These are phyloP conservation scores for Hirschioporus abietinus DNA, from an alignment of 768 basidiomycete genomes.

Conservation along the genomic window DNA sequence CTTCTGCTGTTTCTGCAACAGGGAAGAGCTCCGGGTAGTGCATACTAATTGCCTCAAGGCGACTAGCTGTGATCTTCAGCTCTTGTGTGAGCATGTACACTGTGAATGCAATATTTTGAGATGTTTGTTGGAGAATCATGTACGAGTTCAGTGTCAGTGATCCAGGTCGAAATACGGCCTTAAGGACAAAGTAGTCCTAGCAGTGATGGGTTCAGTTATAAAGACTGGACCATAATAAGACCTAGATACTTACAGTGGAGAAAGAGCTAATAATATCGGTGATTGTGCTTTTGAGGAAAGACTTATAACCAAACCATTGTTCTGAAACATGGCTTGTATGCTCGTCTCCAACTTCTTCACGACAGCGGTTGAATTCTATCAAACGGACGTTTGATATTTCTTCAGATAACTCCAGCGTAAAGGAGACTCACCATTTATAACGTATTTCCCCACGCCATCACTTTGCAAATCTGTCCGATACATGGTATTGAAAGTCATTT, in stretches of 20 bases:
- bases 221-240: not conserved
- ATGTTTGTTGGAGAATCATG: not conserved
- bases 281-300: not conserved
- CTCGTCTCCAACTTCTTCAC: not conserved
- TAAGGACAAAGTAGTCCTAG: not conserved
- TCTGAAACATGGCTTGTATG: not conserved
- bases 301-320: not conserved
- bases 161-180: not conserved
- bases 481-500: not conserved
- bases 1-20: not conserved
- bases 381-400: too few species aligned
- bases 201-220: not conserved
- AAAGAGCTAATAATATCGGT: not conserved
- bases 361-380: not conserved
- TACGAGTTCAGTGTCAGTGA: not conserved
- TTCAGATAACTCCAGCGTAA: too few species aligned
- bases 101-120: not conserved
- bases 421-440: not conserved
- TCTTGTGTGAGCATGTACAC: not conserved
- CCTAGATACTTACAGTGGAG: not conserved
- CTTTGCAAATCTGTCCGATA: not conserved
- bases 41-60: not conserved
- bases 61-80: not conserved
- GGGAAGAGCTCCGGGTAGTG: not conserved
- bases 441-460: not conserved